Percentiles rank a stretch among this genome's conserved stretches.
These are phyloP conservation scores for Funneliformis mosseae DNA, from an alignment of 192 early-diverging fungal genomes.

Conservation along the genomic window DNA sequence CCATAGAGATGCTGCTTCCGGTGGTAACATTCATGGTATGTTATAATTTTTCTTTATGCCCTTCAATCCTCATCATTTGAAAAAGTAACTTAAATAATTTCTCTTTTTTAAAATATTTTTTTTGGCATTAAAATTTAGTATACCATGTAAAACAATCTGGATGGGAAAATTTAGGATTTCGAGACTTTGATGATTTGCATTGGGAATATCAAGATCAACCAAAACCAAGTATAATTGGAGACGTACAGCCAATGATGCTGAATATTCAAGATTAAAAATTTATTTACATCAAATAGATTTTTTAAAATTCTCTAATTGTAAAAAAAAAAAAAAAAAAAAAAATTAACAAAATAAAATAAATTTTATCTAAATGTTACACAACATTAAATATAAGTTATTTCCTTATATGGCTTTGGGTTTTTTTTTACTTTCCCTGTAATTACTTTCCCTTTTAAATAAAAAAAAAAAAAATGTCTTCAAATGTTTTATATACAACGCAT, in stretches of 20 bases:
- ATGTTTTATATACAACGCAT: not conserved
- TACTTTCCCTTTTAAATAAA: not conserved
- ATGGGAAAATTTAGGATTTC: slow-evolving; percentile 83
- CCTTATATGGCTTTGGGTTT: no score
- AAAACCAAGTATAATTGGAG: slow-evolving; percentile 15
- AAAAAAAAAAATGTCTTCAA: not conserved
- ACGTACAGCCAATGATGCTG: not conserved
- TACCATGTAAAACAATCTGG: slow-evolving; percentile 92
- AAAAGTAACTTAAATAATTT: slow-evolving; percentile 1
- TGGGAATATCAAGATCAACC: slow-evolving; percentile 61
- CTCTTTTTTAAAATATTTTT: slow-evolving; percentile 33
- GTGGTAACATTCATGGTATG: slow-evolving; percentile 77
- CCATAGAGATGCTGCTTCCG: slow-evolving; percentile 90
- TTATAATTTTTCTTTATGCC: not conserved
- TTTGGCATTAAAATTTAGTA: slow-evolving; percentile 50
- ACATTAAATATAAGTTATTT: no score
- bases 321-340: no score
- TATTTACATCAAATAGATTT: no score
- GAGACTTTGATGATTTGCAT: slow-evolving; percentile 86
- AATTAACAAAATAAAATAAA: no score
- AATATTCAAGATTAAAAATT: no score
- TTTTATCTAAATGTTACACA: no score
- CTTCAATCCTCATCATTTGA: not conserved
- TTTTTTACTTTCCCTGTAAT: no score
- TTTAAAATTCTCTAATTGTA: no score